Evolutionary conservation across 257 asterid species (phyloP).

Genomic region (Thymus mandschuricus): DNA sequence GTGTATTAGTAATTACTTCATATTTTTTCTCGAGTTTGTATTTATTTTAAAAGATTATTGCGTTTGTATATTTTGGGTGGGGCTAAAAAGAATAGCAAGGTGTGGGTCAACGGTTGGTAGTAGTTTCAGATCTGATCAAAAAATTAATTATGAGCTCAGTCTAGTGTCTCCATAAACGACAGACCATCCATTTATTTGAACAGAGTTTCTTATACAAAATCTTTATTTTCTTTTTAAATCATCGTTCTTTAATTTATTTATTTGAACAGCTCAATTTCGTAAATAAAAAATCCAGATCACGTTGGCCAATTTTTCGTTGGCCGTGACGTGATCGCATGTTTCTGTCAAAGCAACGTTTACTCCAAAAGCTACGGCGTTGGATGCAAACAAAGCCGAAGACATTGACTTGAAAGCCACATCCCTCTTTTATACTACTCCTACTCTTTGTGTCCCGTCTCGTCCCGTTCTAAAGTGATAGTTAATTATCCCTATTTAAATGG

Average conservation of each 20-base stretch:
- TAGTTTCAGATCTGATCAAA: conserved; percentile 45
- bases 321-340: conserved; percentile 23
- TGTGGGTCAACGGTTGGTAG: conserved; percentile 32
- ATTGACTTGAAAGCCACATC: conserved; percentile 35
- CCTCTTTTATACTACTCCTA: background rate
- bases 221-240: background rate
- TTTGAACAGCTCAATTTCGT: background rate
- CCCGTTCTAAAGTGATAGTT: too few species aligned
- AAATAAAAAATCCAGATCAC: background rate
- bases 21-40: too few species aligned
- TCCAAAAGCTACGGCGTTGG: conserved; percentile 35
- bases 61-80: background rate
- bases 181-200: conserved; percentile 1
- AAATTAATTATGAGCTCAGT: conserved; percentile 21
- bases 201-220: background rate
- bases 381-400: conserved; percentile 32
- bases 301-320: conserved; percentile 29
- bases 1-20: background rate
- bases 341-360: conserved; percentile 21
- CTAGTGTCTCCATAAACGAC: conserved; percentile 25
- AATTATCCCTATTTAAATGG: too few species aligned
- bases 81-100: conserved; percentile 3
- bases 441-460: too few species aligned
- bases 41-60: too few species aligned
- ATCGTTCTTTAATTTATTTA: background rate